These are phyloP conservation scores for Annona squamosa DNA, from an alignment of 164 flowering plant species.

Conservation along the genomic window DNA sequence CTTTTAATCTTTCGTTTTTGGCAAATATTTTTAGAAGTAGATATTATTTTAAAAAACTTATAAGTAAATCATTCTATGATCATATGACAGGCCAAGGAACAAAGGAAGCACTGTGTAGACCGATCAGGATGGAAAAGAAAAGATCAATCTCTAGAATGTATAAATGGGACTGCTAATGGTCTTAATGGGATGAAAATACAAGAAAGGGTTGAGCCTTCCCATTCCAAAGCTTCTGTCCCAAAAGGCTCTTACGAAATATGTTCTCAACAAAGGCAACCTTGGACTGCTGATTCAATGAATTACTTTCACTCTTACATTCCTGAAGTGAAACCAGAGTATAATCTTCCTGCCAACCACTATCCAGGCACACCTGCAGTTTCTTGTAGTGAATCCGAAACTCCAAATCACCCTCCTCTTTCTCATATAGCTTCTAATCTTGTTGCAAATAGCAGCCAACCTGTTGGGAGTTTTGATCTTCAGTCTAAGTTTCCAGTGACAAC, in stretches of 20 bases:
- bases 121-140: slow-evolving; percentile 23
- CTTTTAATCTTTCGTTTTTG: too few relatives aligned
- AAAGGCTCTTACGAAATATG: background rate
- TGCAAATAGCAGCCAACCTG: slow-evolving; percentile 27
- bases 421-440: slow-evolving; percentile 31
- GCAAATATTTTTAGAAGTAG: too few relatives aligned
- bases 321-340: slow-evolving; percentile 21
- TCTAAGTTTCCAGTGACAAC: slow-evolving; percentile 16
- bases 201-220: background rate
- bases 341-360: slow-evolving; percentile 26
- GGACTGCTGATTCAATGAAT: slow-evolving; percentile 23
- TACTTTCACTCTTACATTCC: slow-evolving; percentile 20
- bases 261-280: slow-evolving; percentile 2
- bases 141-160: slow-evolving; percentile 12
- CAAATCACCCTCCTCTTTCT: slow-evolving; percentile 23
- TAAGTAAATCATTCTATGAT: background rate
- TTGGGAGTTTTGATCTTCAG: slow-evolving; percentile 28
- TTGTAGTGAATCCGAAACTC: slow-evolving; percentile 28
- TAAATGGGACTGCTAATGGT: slow-evolving; percentile 16
- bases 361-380: slow-evolving; percentile 20
- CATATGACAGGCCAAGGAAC: slow-evolving; percentile 25
- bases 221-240: background rate
- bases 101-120: slow-evolving; percentile 24
- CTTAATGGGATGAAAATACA: background rate
- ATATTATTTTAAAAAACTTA: too few relatives aligned